Percentiles rank a stretch among this genome's conserved stretches.
These are phyloP conservation scores for Ustilago shanxiensis DNA, from an alignment of 1,284 basidiomycete genomes.

Conservation along the genomic window DNA sequence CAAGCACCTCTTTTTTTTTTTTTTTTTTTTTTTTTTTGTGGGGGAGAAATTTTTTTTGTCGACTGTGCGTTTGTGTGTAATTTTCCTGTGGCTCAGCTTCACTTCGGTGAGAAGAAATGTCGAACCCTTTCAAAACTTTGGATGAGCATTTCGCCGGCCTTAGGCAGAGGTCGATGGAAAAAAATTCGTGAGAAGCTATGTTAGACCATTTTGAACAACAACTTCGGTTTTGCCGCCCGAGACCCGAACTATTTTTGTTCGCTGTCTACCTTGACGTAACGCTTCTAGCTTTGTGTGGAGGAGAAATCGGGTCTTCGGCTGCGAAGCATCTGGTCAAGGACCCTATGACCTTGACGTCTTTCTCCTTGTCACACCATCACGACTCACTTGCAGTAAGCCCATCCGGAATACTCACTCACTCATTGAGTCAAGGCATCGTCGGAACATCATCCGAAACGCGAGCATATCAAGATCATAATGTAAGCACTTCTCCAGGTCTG, in stretches of 20 bases:
- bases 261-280: constrained; percentile 20
- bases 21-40: constrained; percentile 12
- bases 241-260: constrained; percentile 10
- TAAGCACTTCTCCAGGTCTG: neutral
- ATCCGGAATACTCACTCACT: no score
- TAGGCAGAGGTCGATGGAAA: constrained; percentile 6
- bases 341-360: neutral
- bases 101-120: neutral
- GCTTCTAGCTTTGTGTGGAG: constrained; percentile 4
- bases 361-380: neutral
- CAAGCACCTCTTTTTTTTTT: constrained; percentile 13
- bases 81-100: constrained; percentile 9
- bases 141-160: neutral
- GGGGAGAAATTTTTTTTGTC: constrained; percentile 43
- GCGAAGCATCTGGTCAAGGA: constrained; percentile 4
- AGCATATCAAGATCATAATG: neutral
- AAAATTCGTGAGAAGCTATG: no score
- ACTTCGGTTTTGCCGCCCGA: constrained; percentile 16
- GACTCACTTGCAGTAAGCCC: neutral
- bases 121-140: neutral
- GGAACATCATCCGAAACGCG: no score
- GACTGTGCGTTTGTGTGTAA: constrained; percentile 1
- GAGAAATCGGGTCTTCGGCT: neutral
- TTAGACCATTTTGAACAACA: neutral
- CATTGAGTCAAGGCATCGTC: neutral